Evolutionary conservation across 2,329 filamentous ascomycete genomes (phyloP), one percentile per base, ranked within the genome.

Genomic region (Capronia americana): DNA sequence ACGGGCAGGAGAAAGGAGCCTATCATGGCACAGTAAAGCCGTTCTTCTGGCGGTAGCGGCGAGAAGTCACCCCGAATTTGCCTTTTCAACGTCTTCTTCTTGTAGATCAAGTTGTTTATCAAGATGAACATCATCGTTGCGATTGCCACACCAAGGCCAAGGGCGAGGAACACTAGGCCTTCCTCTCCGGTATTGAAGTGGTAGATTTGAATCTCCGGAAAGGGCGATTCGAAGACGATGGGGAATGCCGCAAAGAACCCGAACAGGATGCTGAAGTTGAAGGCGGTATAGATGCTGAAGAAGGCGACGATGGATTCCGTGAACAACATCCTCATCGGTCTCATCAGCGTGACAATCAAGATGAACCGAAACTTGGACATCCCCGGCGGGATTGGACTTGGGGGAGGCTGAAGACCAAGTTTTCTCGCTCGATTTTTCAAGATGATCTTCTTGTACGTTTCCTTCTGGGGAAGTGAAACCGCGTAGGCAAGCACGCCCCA

Each of bases 191-290:
- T 71, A 20, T 79, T 85, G 81, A 93, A 91, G 73, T 85, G 83
- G 76, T 95, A 90, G 20, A 92, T 81, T 38, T 70, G 69, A 38
- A 71, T 70, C 30, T 72, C 61, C 4, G 68, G 66, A 51, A 76
- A 77, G 0, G 71, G 68, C 1, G 78, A 76, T 68, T 89, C 82
- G 79, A 95, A 96, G 56, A 96, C 90, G 53, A 95, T 86, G 0
- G 91, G 89, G 73, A 96, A 96, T 0, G 92, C 91, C 0, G 92
- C 93, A 60, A 97, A 83, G 81, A 95, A 95, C 28, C 94, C 88
- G 74, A 95, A 96, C 0, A 96, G 86, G 0, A 95, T 82, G 5
- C 85, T 90, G 74, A 93, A 93, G 76, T 91, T 88, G 78, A 92
- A 92, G 50, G 88, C 85, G 82, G 89, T 90, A 78, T 92, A 92